phyloP scores from a whole-genome alignment of 164 flowering plant genomes.

The Stephania yunnanensis region DNA sequence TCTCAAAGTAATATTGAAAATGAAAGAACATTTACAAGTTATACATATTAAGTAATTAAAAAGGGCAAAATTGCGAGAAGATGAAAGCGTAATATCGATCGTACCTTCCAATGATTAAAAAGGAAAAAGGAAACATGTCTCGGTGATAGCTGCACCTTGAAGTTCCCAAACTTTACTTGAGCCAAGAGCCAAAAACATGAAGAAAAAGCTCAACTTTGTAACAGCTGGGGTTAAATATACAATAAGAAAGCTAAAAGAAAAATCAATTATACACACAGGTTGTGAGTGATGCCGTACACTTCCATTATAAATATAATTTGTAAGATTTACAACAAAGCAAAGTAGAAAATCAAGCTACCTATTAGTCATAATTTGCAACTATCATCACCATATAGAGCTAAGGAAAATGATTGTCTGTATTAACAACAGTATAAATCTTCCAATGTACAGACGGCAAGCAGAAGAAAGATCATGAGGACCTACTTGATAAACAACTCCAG shows the following conservation, averaged over 20 bases:
- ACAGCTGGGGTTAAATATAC: neutral
- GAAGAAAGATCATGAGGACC: slow-evolving; percentile 38
- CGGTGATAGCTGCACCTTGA: neutral
- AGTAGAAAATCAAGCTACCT: slow-evolving; percentile 10
- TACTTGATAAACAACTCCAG: slow-evolving; percentile 59
- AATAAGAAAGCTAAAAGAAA: neutral
- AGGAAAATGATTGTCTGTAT: slow-evolving; percentile 19
- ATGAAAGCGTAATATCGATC: neutral
- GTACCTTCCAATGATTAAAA: too few species aligned
- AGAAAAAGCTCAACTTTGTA: neutral
- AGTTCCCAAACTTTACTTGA: neutral
- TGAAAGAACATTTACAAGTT: neutral
- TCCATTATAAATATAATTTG: slow-evolving; percentile 15
- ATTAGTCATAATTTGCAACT: slow-evolving; percentile 6
- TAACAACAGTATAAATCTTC: slow-evolving; percentile 14
- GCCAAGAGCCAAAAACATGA: neutral
- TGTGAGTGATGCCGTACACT: neutral
- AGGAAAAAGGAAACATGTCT: neutral
- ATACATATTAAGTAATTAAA: neutral
- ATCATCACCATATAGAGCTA: slow-evolving; percentile 16
- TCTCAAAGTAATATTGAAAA: neutral
- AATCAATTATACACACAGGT: neutral
- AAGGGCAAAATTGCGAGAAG: neutral
- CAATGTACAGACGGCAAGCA: slow-evolving; percentile 11
- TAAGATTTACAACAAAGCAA: slow-evolving; percentile 11